phyloP scores from a whole-genome alignment of 768 basidiomycete species.

The Tylopilus cervinicoccineus region DNA sequence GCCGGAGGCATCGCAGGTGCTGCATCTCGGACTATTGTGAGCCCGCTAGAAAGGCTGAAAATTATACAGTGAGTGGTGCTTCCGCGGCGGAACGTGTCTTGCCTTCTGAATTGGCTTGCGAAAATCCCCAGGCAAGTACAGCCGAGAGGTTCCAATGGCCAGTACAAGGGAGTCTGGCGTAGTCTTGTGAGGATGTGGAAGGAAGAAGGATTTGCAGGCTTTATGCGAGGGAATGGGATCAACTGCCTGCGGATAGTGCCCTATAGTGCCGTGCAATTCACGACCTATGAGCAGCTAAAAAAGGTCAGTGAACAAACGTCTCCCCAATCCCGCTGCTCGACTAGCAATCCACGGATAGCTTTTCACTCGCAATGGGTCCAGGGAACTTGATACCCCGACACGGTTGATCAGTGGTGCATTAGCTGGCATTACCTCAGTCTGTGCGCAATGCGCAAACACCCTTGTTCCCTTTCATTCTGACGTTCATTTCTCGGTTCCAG shows the following conservation, averaged over 20 bases:
- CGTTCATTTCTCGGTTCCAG: constrained; percentile 34
- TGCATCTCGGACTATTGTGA: constrained; percentile 87
- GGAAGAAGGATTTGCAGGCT: constrained; percentile 91
- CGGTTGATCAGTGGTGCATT: constrained; percentile 83
- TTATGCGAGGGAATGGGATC: constrained; percentile 91
- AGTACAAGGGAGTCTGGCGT: constrained; percentile 82
- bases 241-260: constrained; percentile 93
- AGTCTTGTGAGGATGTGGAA: constrained; percentile 83
- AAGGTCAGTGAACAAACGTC: constrained; percentile 45
- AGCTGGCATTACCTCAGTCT: constrained; percentile 93
- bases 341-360: constrained; percentile 42
- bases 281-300: constrained; percentile 88
- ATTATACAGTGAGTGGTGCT: constrained; percentile 80
- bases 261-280: constrained; percentile 85
- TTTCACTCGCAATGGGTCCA: constrained; percentile 67
- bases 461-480: constrained; percentile 6
- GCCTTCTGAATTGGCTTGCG: neutral
- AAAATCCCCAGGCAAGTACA: constrained; percentile 76
- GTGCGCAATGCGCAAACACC: constrained; percentile 43
- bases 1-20: constrained; percentile 55
- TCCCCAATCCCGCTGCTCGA: constrained; percentile 2
- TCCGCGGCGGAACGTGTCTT: neutral
- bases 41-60: constrained; percentile 88
- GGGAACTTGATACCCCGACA: constrained; percentile 82
- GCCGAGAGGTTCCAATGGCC: constrained; percentile 52